phyloP scores from a whole-genome alignment of 2,329 filamentous ascomycete genomes.

The Cercospora nicotianae region DNA sequence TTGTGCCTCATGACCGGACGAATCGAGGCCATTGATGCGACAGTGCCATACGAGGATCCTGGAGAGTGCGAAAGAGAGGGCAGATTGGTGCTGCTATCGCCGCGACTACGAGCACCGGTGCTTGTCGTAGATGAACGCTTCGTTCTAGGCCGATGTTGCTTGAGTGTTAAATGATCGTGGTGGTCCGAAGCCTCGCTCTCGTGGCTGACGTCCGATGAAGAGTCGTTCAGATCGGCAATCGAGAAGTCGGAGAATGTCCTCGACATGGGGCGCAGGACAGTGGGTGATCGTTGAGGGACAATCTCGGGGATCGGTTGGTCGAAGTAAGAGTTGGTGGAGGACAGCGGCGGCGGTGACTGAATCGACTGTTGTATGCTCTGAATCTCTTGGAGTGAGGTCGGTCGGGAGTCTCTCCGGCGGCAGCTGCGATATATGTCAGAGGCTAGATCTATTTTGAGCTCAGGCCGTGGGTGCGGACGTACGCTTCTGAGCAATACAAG shows the following conservation, averaged over 20 bases:
- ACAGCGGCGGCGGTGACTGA: conserved; percentile 33
- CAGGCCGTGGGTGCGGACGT: conserved; percentile 33
- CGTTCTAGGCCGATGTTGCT: conserved; percentile 18
- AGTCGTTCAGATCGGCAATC: conserved; percentile 27
- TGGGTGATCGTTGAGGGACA: conserved; percentile 50
- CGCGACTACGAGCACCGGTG: conserved; percentile 10
- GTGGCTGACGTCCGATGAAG: conserved; percentile 8
- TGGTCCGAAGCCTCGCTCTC: conserved; percentile 46
- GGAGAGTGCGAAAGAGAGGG: conserved; percentile 52
- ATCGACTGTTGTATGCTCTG: conserved; percentile 26
- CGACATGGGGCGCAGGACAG: conserved; percentile 40
- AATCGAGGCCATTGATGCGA: conserved; percentile 44
- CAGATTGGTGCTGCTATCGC: conserved; percentile 36
- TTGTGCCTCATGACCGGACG: conserved; percentile 44
- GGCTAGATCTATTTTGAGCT: neutral
- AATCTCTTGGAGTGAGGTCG: conserved; percentile 25
- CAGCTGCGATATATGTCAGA: conserved; percentile 41
- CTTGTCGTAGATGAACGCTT: conserved; percentile 27
- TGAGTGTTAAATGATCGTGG: conserved; percentile 39
- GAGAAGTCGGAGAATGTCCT: conserved; percentile 47
- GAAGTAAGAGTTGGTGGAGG: conserved; percentile 29
- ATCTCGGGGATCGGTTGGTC: conserved; percentile 42
- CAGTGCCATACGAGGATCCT: conserved; percentile 46
- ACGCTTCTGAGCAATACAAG: conserved; percentile 66
- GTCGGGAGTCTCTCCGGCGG: conserved; percentile 45